Evolutionary conservation across 208 protist species (phyloP), one percentile per base, ranked within the genome.

Genomic region (Trypanosoma caninum): DNA sequence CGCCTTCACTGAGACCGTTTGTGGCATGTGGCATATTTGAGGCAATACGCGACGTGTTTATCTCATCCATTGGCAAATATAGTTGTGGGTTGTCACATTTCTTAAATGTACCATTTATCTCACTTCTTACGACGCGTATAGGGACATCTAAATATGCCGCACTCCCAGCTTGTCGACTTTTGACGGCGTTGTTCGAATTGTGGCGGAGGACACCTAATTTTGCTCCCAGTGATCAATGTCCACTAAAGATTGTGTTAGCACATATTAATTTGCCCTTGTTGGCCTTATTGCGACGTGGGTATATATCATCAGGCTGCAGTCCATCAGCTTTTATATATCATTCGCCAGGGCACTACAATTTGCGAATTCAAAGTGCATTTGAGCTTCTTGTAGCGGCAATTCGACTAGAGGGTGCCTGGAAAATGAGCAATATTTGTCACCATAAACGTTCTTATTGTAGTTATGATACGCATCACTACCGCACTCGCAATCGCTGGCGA

Each of bases 241-340:
- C 89, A 22, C 69, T 93, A 31, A 74, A 84, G 52, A 73, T 91
- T 48, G 47, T 82, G 23, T 76, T 95, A 34, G 81, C 80, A 7
- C 78, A 91, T 62, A 41, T 90, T 37, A 93, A 91, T 62, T 59
- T 58, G 11, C 63, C 82, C 5, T 57, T 93, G 23, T 73, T 81
- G 67, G 57, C 55, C 35, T 65, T 87, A 33, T 40, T 90, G 16
- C 79, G 84, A 22, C 82, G 74, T 47, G 63, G 45, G 22, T 52
- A 59, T 62, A 54, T 59, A 37, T 74, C 48, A 25, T 31, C 55
- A 11, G 54, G n/a, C 20, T 46, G 59, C n/a, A 23, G 40, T 25
- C 38, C 60, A 45, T 30, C n/a, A n/a, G n/a, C n/a, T n/a, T n/a
- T 66, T 3, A 30, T 82, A 4, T 82, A 80, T 20, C 51, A 58